Evolutionary conservation across 1,139 yeast genomes (phyloP).

Genomic region (Debaryomycetaceae sp.): DNA sequence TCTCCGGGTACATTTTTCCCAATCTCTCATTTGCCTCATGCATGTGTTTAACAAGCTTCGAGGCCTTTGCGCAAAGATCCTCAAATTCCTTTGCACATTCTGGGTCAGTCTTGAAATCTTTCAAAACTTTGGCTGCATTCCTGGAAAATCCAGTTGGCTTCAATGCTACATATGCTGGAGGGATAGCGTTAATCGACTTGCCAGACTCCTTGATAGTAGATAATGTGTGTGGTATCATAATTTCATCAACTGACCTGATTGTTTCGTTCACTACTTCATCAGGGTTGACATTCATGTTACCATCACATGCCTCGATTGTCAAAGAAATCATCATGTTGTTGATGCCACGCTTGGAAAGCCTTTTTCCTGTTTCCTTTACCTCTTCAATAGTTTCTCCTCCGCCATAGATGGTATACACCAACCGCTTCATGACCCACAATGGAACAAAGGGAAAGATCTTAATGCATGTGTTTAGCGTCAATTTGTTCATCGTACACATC

Average conservation of each 20-base stretch:
- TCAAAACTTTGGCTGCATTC: slow-evolving; percentile 73
- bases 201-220: slow-evolving; percentile 44
- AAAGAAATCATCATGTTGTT: slow-evolving; percentile 92
- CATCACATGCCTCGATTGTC: slow-evolving; percentile 92
- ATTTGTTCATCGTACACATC: slow-evolving; percentile 59
- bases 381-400: slow-evolving; percentile 82
- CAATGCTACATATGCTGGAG: slow-evolving; percentile 82
- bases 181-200: slow-evolving; percentile 57
- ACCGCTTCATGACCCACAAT: slow-evolving; percentile 59
- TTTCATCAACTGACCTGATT: slow-evolving; percentile 61
- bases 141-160: slow-evolving; percentile 89
- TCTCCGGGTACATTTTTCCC: slow-evolving; percentile 52
- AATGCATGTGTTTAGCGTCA: slow-evolving; percentile 57
- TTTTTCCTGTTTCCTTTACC: slow-evolving; percentile 66
- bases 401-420: slow-evolving; percentile 82
- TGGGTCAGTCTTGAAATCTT: slow-evolving; percentile 49
- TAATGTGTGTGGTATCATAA: slow-evolving; percentile 69
- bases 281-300: slow-evolving; percentile 61
- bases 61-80: slow-evolving; percentile 62
- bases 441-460: slow-evolving; percentile 77
- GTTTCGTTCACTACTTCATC: slow-evolving; percentile 65
- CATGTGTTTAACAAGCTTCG: slow-evolving; percentile 52
- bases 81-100: slow-evolving; percentile 53
- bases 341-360: slow-evolving; percentile 69
- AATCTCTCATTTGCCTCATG: slow-evolving; percentile 53